A percentile compares a stretch with the other conserved stretches of the same genome.
Conservation (phyloP, 2,329 filamentous ascomycete genomes). For the Venturia nashicola region DNA sequence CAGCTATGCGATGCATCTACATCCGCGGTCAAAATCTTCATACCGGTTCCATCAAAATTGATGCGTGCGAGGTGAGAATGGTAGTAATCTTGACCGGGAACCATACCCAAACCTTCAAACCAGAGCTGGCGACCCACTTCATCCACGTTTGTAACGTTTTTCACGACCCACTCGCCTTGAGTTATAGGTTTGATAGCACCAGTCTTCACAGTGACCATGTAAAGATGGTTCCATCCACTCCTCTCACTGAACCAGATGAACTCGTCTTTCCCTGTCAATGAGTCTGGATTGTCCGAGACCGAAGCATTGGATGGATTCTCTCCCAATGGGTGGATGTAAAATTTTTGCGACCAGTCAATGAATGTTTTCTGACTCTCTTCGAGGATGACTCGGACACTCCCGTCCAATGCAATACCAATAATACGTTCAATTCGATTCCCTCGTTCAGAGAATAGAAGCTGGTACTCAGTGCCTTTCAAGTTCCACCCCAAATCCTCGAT, state of each 20-base stretch:
- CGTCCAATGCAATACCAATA: constrained; percentile 16
- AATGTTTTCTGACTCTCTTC: constrained; percentile 18
- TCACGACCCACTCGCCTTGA: constrained; percentile 25
- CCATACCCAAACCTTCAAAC: constrained; percentile 16
- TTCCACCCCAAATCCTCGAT: constrained; percentile 16
- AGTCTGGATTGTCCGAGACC: not conserved
- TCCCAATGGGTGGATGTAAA: constrained; percentile 11
- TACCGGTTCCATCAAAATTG: constrained; percentile 18
- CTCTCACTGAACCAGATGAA: constrained; percentile 18
- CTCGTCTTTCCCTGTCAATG: constrained; percentile 13
- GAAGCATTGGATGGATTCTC: not conserved
- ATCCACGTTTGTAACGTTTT: constrained; percentile 17
- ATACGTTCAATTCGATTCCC: constrained; percentile 16
- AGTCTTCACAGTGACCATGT: constrained; percentile 19
- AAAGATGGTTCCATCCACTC: constrained; percentile 20
- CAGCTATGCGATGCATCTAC: constrained; percentile 16
- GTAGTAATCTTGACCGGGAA: constrained; percentile 17
- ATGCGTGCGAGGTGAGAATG: constrained; percentile 18
- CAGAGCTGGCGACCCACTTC: constrained; percentile 15
- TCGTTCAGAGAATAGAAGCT: constrained; percentile 17
- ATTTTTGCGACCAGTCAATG: constrained; percentile 16
- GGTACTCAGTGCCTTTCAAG: constrained; percentile 15
- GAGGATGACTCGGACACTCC: constrained; percentile 14
- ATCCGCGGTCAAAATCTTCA: constrained; percentile 16
- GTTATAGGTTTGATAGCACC: constrained; percentile 24